A percentile compares a stretch with the other conserved stretches of the same genome.
Evolutionary conservation across 768 basidiomycete genomes (phyloP).

Genomic region (Gymnopilus junonius): DNA sequence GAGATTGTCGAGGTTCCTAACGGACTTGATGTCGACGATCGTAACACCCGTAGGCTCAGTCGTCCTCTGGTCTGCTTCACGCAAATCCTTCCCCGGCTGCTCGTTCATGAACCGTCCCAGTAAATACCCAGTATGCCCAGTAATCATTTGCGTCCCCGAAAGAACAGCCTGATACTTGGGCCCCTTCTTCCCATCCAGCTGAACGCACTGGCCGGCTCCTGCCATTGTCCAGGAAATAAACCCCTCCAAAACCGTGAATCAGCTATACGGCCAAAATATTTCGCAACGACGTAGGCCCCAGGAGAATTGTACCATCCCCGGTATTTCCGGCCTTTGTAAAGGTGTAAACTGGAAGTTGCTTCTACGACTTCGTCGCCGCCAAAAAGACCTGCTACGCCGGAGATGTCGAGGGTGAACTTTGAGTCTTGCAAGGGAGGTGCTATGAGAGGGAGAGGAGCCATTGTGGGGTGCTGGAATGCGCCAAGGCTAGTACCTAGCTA

Average conservation of each 20-base stretch:
- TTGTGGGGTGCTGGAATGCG: not conserved
- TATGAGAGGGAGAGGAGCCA: conserved; percentile 14
- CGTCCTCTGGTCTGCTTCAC: not conserved
- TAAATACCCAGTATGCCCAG: conserved; percentile 12
- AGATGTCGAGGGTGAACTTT: conserved; percentile 15
- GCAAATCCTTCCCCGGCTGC: not conserved
- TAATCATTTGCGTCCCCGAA: conserved; percentile 10
- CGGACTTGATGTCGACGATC: conserved; percentile 9
- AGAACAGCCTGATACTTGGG: conserved; percentile 11
- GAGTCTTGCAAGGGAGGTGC: not conserved
- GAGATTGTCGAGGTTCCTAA: conserved; percentile 2
- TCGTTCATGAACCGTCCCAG: conserved; percentile 1
- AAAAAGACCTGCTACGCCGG: conserved; percentile 12
- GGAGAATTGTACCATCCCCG: conserved; percentile 19
- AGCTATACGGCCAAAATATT: conserved; percentile 10
- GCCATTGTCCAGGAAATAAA: conserved; percentile 8
- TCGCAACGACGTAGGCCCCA: conserved; percentile 14
- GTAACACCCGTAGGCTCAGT: conserved; percentile 8
- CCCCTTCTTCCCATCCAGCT: conserved; percentile 16
- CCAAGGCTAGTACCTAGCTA: too few relatives aligned
- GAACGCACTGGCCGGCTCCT: conserved; percentile 10
- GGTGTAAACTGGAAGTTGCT: conserved; percentile 12
- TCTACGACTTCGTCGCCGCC: conserved; percentile 16
- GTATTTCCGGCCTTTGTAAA: conserved; percentile 12
- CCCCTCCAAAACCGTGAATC: conserved; percentile 13